phyloP scores from a whole-genome alignment of 345 rosid genomes.

The Kernera saxatilis region DNA sequence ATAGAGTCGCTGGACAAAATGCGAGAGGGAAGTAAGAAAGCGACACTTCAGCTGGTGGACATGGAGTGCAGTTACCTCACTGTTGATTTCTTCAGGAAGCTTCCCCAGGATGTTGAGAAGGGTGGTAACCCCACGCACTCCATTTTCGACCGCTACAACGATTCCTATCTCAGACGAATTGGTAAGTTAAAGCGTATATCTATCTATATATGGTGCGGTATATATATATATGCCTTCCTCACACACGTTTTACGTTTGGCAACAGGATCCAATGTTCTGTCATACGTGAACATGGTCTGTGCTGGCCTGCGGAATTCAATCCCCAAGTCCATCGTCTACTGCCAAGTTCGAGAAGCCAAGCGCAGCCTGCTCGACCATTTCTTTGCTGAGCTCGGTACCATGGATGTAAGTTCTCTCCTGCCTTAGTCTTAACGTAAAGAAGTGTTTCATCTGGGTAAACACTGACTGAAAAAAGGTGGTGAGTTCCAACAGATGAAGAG shows the following conservation, averaged over 20 bases:
- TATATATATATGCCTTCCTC: neutral
- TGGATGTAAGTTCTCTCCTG: constrained; percentile 54
- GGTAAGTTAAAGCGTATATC: constrained; percentile 45
- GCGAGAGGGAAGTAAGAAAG: constrained; percentile 86
- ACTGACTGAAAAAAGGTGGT: constrained; percentile 1
- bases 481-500: constrained; percentile 59
- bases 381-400: constrained; percentile 84
- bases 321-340: constrained; percentile 88
- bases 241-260: neutral
- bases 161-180: constrained; percentile 81
- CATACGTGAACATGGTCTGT: constrained; percentile 93
- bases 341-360: constrained; percentile 99
- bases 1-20: constrained; percentile 83
- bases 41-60: constrained; percentile 87
- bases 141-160: constrained; percentile 92
- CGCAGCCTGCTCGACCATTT: constrained; percentile 87
- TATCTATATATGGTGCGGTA: neutral
- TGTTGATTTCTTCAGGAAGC: constrained; percentile 94
- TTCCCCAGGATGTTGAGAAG: constrained; percentile 97
- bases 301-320: constrained; percentile 81
- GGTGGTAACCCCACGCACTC: constrained; percentile 98
- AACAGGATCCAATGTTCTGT: constrained; percentile 84
- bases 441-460: neutral
- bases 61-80: constrained; percentile 95
- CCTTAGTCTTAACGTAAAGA: neutral